Evolutionary conservation across 2,329 filamentous ascomycete genomes (phyloP).

Genomic region (Nothophoma quercina): DNA sequence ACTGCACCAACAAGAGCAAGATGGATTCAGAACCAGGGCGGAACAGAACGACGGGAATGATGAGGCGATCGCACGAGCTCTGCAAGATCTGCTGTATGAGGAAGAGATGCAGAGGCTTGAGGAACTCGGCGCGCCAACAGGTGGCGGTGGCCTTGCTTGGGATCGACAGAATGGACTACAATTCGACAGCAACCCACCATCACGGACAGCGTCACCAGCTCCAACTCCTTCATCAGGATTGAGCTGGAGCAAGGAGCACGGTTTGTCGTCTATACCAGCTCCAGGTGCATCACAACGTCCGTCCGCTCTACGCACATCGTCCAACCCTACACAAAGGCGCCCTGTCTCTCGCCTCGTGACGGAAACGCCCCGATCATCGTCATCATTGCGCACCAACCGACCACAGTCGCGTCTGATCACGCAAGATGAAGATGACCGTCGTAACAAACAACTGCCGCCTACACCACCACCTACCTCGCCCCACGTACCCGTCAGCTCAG

Average conservation of each 20-base stretch:
- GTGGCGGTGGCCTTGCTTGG: constrained; percentile 47
- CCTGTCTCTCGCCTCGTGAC: constrained; percentile 47
- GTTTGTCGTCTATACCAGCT: constrained; percentile 38
- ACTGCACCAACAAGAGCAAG: constrained; percentile 68
- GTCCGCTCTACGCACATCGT: constrained; percentile 16
- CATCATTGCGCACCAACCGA: constrained; percentile 16
- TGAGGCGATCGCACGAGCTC: constrained; percentile 80
- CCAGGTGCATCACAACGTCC: constrained; percentile 16
- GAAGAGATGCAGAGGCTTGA: constrained; percentile 64
- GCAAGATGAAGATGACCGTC: constrained; percentile 34
- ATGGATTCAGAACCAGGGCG: constrained; percentile 82
- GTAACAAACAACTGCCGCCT: constrained; percentile 37
- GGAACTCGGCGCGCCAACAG: constrained; percentile 57
- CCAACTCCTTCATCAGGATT: constrained; percentile 23
- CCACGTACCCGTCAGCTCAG: constrained; percentile 36
- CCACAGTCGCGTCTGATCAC: constrained; percentile 35
- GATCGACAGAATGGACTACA: constrained; percentile 46
- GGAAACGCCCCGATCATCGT: constrained; percentile 23
- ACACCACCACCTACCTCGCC: constrained; percentile 40
- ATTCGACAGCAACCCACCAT: constrained; percentile 55
- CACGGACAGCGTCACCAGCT: constrained; percentile 56
- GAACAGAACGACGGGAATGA: constrained; percentile 92
- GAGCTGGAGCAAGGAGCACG: constrained; percentile 43
- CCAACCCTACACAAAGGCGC: constrained; percentile 32
- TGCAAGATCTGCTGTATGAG: constrained; percentile 87